Evolutionary conservation across 306 rosid species (phyloP).

Genomic region (Malus fusca): DNA sequence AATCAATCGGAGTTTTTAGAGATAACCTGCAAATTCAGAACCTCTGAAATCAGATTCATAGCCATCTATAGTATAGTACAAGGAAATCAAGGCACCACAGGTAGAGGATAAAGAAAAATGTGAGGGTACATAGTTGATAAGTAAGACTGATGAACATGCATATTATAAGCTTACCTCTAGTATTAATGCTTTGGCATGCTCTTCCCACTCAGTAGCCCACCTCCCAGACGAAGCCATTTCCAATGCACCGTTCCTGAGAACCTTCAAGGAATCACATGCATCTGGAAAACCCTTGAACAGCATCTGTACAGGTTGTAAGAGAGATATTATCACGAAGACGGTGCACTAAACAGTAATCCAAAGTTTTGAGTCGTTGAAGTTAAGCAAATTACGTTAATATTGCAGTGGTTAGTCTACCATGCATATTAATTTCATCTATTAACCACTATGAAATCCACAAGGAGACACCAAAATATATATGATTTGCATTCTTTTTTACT

Average conservation of each 20-base stretch:
- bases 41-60: background rate
- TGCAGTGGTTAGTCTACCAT: background rate
- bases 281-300: slow-evolving; percentile 86
- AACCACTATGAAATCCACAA: background rate
- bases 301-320: slow-evolving; percentile 44
- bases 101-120: no score
- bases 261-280: slow-evolving; percentile 50
- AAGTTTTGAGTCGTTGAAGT: background rate
- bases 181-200: slow-evolving; percentile 77
- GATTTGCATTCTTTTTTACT: no score
- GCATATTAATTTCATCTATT: background rate
- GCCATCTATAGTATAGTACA: background rate
- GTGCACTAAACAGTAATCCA: background rate
- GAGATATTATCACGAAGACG: slow-evolving; percentile 2
- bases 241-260: slow-evolving; percentile 52
- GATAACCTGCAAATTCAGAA: slow-evolving; percentile 2
- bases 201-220: slow-evolving; percentile 90
- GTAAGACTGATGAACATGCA: background rate
- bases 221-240: slow-evolving; percentile 62
- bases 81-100: no score
- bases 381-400: background rate
- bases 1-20: background rate
- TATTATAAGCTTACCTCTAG: slow-evolving; percentile 44
- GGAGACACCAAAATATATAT: background rate
- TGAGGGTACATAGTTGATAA: background rate